A percentile compares a stretch with the other conserved stretches of the same genome.
Conservation (phyloP, 208 protist genomes). For the Phytomonas sp. region DNA sequence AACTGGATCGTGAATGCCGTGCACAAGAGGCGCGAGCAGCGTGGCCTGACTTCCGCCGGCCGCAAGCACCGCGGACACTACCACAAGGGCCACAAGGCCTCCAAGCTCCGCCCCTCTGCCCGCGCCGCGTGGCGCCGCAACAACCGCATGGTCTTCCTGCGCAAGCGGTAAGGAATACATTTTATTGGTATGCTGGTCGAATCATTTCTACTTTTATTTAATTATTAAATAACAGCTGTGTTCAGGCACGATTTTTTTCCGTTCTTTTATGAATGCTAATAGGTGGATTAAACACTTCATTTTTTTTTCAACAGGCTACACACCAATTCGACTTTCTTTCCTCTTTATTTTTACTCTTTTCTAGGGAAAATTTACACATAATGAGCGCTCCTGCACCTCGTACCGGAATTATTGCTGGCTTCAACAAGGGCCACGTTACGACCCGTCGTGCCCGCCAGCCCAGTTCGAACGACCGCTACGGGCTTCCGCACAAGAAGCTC, state of each 20-base stretch:
- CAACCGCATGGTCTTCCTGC: constrained; percentile 95
- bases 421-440: constrained; percentile 89
- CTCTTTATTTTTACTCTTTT: constrained; percentile 12
- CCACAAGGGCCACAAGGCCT: constrained; percentile 93
- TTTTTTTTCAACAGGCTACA: constrained; percentile 11
- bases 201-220: constrained; percentile 6
- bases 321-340: constrained; percentile 6
- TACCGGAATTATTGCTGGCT: constrained; percentile 87
- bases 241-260: background rate
- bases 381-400: constrained; percentile 67
- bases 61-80: constrained; percentile 93
- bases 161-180: constrained; percentile 62
- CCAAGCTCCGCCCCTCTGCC: constrained; percentile 93
- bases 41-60: constrained; percentile 98
- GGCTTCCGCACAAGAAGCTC: constrained; percentile 83
- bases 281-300: constrained; percentile 2
- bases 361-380: background rate
- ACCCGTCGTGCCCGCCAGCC: constrained; percentile 77
- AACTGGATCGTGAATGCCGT: constrained; percentile 98
- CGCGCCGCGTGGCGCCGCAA: constrained; percentile 97
- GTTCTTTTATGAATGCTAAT: constrained; percentile 11
- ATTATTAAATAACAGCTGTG: background rate
- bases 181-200: constrained; percentile 2
- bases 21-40: constrained; percentile 97
- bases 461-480: constrained; percentile 74